phyloP scores from a whole-genome alignment of 495 filamentous ascomycete genomes.

The Penicillium tannophilum region DNA sequence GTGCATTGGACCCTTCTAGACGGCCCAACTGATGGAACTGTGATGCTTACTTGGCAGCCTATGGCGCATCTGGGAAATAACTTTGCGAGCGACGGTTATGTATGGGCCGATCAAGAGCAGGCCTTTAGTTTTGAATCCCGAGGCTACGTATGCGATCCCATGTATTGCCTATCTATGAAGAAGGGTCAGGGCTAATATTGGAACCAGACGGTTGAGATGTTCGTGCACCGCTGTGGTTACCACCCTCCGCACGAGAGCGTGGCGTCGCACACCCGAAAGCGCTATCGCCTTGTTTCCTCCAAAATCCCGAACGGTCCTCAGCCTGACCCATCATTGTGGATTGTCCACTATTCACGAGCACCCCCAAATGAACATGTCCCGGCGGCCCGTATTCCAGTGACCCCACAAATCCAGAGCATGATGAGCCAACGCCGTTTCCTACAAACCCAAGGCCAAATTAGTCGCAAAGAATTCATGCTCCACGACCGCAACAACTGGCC shows the following conservation, averaged over 20 bases:
- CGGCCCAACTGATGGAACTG: slow-evolving; percentile 73
- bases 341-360: slow-evolving; percentile 84
- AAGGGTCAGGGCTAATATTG: neutral
- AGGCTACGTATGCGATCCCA: slow-evolving; percentile 66
- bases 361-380: slow-evolving; percentile 73
- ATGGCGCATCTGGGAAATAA: slow-evolving; percentile 61
- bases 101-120: slow-evolving; percentile 82
- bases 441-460: slow-evolving; percentile 76
- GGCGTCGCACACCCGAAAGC: slow-evolving; percentile 72
- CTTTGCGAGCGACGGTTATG: slow-evolving; percentile 86
- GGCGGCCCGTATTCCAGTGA: slow-evolving; percentile 59
- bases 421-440: slow-evolving; percentile 67
- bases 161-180: neutral
- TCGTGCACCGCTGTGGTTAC: slow-evolving; percentile 76
- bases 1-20: slow-evolving; percentile 94
- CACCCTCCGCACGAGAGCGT: slow-evolving; percentile 65
- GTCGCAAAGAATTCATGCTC: slow-evolving; percentile 92
- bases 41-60: slow-evolving; percentile 88
- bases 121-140: slow-evolving; percentile 68
- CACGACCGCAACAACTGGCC: slow-evolving; percentile 89
- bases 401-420: slow-evolving; percentile 59
- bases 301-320: slow-evolving; percentile 62
- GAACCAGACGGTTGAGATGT: slow-evolving; percentile 73
- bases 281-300: slow-evolving; percentile 76
- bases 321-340: slow-evolving; percentile 82